Evolutionary conservation across 495 filamentous ascomycete genomes (phyloP), one percentile per base, ranked within the genome.

Genomic region (Neurospora sp.): DNA sequence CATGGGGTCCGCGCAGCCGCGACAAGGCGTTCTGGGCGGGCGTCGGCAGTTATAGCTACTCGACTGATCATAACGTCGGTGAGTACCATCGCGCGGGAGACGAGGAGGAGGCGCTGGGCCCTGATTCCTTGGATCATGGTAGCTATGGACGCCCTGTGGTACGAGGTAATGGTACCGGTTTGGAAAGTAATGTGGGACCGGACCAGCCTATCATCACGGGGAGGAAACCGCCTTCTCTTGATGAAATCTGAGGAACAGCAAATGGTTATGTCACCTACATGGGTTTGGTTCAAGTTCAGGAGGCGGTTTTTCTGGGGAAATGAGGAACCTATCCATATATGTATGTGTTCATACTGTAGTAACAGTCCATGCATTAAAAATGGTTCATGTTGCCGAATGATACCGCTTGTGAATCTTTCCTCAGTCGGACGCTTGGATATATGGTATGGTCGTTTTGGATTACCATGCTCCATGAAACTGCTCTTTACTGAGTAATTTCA

Each of bases 11-110:
- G 0, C 79, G 86, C 70, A 86, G 84, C 74, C 74, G 76, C 44
- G 84, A 86, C 73, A 82, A 86, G 76, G 83, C 84, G 6, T 88
- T 92, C 78, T 89, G 90, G 81, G 88, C 85, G 5, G 88, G 89
- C 3, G 77, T 92, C 18, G 90, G 91, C 2, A 85, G 88, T 70
- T 82, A 78, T 77, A 85, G 84, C 68, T 86, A 85, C 42, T 83
- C 84, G 27, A 82, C 81, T 37, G 77, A 80, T 70, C 82, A 77
- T 53, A 71, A 77, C 70, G 81, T 78, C 39, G 79, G 82, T 71
- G 65, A 74, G n/a, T 78, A 80, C 39, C 35, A 65, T 65, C 75
- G 78, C 6, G 71, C 75, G 7, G 80, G 80, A 6, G 81, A 82
- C 70, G 82, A 82, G 46, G 80, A 78, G 46, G 82, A 83, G 69